These are phyloP conservation scores for Tuber magnatum DNA, from an alignment of 495 filamentous ascomycete genomes.

Conservation along the genomic window DNA sequence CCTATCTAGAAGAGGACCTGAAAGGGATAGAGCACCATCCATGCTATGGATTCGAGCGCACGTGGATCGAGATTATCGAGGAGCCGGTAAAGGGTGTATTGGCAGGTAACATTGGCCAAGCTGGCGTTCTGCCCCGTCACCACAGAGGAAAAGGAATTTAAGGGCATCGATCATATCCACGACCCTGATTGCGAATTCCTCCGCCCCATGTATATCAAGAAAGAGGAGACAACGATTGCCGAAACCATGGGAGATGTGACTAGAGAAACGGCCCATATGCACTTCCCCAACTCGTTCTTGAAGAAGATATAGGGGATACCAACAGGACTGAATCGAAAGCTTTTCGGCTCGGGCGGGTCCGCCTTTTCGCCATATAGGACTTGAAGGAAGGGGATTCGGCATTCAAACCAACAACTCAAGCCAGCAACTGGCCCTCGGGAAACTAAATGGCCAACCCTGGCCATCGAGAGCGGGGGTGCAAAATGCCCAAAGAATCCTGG, in stretches of 20 bases:
- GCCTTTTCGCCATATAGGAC: not conserved
- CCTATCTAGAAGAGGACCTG: not conserved
- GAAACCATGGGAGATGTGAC: not conserved
- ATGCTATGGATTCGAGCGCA: not conserved
- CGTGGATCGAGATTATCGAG: not conserved
- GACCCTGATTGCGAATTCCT: not conserved
- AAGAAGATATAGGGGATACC: not conserved
- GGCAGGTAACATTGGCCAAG: not conserved
- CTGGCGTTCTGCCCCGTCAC: too few relatives aligned
- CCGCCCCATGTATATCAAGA: not conserved
- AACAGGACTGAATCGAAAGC: not conserved
- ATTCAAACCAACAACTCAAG: not conserved
- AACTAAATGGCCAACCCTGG: not conserved
- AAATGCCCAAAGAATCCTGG: not conserved
- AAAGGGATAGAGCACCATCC: not conserved
- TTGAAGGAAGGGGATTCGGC: not conserved
- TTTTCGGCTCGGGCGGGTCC: not conserved
- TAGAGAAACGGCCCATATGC: not conserved
- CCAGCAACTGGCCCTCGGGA: not conserved
- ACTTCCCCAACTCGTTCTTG: not conserved
- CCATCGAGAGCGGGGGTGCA: not conserved
- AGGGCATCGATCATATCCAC: not conserved
- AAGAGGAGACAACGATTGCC: not conserved
- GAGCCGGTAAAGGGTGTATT: not conserved
- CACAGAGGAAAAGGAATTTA: not conserved